Percentiles rank a stretch among this genome's conserved stretches.
Conservation (phyloP, 2,329 filamentous ascomycete genomes). For the Thielaviopsis cerberus region DNA sequence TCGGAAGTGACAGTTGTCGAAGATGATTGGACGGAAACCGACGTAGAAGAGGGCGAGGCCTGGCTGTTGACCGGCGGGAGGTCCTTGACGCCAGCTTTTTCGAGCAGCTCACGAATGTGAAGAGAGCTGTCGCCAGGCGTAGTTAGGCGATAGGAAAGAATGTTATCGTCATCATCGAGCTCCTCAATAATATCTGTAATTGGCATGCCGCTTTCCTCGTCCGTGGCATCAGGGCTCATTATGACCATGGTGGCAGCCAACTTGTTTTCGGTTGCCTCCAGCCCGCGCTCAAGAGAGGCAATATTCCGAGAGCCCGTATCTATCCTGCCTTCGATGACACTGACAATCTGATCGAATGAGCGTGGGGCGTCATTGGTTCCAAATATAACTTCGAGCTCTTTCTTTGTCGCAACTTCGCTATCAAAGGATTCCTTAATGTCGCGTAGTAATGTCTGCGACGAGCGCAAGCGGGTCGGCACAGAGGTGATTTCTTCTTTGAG, state of each 20-base stretch:
- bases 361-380: constrained; percentile 16
- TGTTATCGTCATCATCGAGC: constrained; percentile 75
- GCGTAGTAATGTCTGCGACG: constrained; percentile 30
- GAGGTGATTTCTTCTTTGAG: constrained; percentile 63
- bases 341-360: constrained; percentile 33
- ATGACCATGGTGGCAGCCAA: constrained; percentile 14
- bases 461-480: constrained; percentile 27
- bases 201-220: constrained; percentile 34
- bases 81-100: constrained; percentile 51
- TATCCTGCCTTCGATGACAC: constrained; percentile 27
- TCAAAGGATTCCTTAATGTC: constrained; percentile 39
- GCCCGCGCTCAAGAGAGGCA: constrained; percentile 13
- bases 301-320: constrained; percentile 11
- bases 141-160: constrained; percentile 49
- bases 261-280: constrained; percentile 50
- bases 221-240: constrained; percentile 17
- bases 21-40: neutral
- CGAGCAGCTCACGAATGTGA: constrained; percentile 51
- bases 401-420: constrained; percentile 42
- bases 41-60: neutral
- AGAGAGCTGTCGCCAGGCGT: constrained; percentile 49
- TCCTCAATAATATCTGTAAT: constrained; percentile 85
- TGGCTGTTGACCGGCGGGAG: neutral
- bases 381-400: constrained; percentile 32
- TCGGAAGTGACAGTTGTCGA: neutral